Conservation (phyloP, 1,284 basidiomycete species). For the Ustilago crameri region DNA sequence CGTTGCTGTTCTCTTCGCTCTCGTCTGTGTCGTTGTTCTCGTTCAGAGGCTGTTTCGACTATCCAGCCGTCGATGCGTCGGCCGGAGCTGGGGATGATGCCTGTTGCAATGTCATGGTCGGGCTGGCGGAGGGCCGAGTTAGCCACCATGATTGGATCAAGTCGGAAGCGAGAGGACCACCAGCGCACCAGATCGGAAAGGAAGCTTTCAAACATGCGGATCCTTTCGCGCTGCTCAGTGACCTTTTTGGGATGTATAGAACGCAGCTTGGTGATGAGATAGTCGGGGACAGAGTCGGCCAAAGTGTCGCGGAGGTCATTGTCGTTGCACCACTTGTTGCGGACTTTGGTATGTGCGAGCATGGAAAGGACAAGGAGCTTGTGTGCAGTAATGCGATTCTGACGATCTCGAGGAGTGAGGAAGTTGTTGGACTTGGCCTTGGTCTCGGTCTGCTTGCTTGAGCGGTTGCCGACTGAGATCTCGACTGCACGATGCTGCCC, state of each 20-base stretch:
- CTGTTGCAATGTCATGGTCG: constrained; percentile 53
- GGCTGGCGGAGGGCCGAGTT: constrained; percentile 63
- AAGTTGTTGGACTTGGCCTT: constrained; percentile 48
- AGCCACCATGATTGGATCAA: constrained; percentile 55
- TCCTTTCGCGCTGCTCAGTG: constrained; percentile 61
- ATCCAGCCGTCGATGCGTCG: constrained; percentile 64
- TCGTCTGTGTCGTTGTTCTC: constrained; percentile 57
- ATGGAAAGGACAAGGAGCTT: constrained; percentile 73
- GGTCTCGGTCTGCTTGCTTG: constrained; percentile 23
- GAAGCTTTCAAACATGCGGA: constrained; percentile 65
- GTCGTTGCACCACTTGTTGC: constrained; percentile 89
- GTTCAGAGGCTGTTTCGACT: constrained; percentile 56
- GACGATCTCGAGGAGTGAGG: constrained; percentile 63
- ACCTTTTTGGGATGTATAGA: constrained; percentile 63
- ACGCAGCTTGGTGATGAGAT: constrained; percentile 57
- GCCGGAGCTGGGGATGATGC: constrained; percentile 45
- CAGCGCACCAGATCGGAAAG: constrained; percentile 61
- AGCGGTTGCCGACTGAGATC: constrained; percentile 35
- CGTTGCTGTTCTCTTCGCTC: constrained; percentile 36
- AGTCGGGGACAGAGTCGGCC: constrained; percentile 52
- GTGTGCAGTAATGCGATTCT: constrained; percentile 60
- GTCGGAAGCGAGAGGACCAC: constrained; percentile 61
- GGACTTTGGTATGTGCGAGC: constrained; percentile 78
- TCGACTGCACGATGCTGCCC: constrained; percentile 51
- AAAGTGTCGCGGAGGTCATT: constrained; percentile 75